phyloP scores from a whole-genome alignment of 768 basidiomycete genomes.

The Boletus rubescentipes region DNA sequence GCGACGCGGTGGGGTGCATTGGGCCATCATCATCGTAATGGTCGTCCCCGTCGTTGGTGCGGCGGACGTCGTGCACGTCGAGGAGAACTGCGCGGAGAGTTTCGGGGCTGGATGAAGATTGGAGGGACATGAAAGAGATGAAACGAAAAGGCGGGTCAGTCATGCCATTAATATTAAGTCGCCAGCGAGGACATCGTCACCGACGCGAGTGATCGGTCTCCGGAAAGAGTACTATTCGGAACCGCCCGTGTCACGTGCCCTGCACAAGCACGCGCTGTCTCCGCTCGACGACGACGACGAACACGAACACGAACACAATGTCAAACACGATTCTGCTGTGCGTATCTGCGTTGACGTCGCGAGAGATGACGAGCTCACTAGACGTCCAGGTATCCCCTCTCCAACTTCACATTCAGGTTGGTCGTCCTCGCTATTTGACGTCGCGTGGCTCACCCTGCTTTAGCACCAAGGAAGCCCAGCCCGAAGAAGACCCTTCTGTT shows the following conservation, averaged over 20 bases:
- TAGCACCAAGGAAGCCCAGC: conserved; percentile 95
- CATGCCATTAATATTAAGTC: not conserved
- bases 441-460: conserved; percentile 5
- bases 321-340: conserved; percentile 55
- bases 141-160: not conserved
- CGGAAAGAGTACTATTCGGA: not conserved
- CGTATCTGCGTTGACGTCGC: conserved; percentile 13
- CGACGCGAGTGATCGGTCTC: not conserved
- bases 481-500: conserved; percentile 96
- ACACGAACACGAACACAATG: conserved; percentile 37
- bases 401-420: conserved; percentile 91
- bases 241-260: conserved; percentile 15
- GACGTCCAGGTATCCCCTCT: conserved; percentile 66
- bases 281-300: conserved; percentile 23
- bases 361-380: not conserved
- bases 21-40: conserved; percentile 13
- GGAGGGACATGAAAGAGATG: conserved; percentile 13
- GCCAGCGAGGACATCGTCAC: not conserved
- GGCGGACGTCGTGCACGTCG: not conserved
- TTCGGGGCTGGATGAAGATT: not conserved
- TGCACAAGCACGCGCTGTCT: not conserved
- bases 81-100: not conserved
- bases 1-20: conserved; percentile 19
- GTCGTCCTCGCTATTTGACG: conserved; percentile 5
- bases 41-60: not conserved